Base-by-base conservation (phyloP, 768 basidiomycete genomes). In the Clitopilus hobsonii region DNA sequence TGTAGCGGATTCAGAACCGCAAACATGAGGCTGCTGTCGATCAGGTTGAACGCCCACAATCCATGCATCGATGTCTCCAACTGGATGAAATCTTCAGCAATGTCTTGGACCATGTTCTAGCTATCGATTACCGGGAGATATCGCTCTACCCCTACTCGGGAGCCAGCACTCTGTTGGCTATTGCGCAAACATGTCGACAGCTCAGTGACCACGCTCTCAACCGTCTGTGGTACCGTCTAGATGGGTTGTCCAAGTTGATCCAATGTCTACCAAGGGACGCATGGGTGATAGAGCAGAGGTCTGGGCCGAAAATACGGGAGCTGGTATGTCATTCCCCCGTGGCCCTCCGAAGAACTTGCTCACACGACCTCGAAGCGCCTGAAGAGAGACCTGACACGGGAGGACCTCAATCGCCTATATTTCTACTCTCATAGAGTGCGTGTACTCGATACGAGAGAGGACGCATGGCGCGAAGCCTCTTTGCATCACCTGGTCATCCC, bases 181-280 rank as follows among this genome's bases (percentile, higher is more conserved):
- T 29, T 8, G 53, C 53, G 2, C 22, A 14, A 48, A 54, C 53
- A 23, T 54, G 53, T 22, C 16, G 22, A 18, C 4, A 18, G 16
- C 48, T 54, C 53, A 18, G 13, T 16, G 53, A 54, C 47, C 53
- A 38, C 30, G 53, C 53, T 14, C 45, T 54, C 11, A 29, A 54
- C 22, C 13, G 25, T n/a, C 36, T 54, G 22, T 54, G 53, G 53
- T 29, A 27, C 20, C 20, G 3, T 29, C 38, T 25, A 48, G 4
- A 2, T 29, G 41, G 26, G 4, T 8, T 54, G 16, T 8, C 7
- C 13, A 5, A 27, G 6, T 32, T 49, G 22, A 6, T 54, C 5
- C 45, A 36, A 16, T 48, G 45, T 10, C 16, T 49, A 24, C 47
- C 53, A 10, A 14, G 11, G 10, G 27, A 30, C 49, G 47, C 47